A percentile compares a stretch with the other conserved stretches of the same genome.
These are phyloP conservation scores for Trametes punicea DNA, from an alignment of 768 basidiomycete species.

Conservation along the genomic window DNA sequence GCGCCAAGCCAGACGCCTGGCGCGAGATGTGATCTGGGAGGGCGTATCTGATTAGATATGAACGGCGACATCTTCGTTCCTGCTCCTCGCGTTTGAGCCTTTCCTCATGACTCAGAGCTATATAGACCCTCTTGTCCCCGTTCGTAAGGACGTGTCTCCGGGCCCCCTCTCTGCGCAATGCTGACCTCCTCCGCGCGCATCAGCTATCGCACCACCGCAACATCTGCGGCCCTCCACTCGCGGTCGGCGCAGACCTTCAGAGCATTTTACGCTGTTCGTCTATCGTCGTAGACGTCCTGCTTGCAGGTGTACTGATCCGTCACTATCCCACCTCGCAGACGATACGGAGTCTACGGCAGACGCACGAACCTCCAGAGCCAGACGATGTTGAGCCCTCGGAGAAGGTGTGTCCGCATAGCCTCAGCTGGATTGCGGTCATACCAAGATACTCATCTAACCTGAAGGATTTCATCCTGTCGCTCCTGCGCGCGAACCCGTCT, in stretches of 20 bases:
- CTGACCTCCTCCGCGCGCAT: conserved; percentile 16
- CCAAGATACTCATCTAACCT: not conserved
- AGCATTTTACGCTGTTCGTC: conserved; percentile 31
- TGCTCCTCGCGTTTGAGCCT: not conserved
- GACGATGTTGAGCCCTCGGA: conserved; percentile 30
- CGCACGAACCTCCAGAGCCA: conserved; percentile 20
- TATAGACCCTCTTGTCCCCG: conserved; percentile 12
- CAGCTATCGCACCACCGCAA: not conserved
- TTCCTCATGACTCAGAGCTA: conserved; percentile 13
- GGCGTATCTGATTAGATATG: conserved; percentile 14
- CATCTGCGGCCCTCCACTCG: conserved; percentile 13
- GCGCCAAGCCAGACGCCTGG: not conserved
- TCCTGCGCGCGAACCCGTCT: conserved; percentile 90
- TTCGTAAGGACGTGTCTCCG: not conserved
- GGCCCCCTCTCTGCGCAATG: conserved; percentile 14
- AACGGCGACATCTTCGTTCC: not conserved
- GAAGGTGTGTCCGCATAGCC: conserved; percentile 21
- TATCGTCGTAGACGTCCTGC: not conserved
- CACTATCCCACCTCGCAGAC: conserved; percentile 20
- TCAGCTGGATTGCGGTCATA: not conserved
- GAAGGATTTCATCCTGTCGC: conserved; percentile 95
- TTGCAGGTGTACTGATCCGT: not conserved
- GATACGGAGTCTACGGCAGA: conserved; percentile 24
- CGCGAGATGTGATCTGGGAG: conserved; percentile 11
- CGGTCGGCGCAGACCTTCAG: conserved; percentile 31